Evolutionary conservation across 2,329 filamentous ascomycete species (phyloP), one percentile per base, ranked within the genome.

Genomic region (Pseudocercospora crystallina): DNA sequence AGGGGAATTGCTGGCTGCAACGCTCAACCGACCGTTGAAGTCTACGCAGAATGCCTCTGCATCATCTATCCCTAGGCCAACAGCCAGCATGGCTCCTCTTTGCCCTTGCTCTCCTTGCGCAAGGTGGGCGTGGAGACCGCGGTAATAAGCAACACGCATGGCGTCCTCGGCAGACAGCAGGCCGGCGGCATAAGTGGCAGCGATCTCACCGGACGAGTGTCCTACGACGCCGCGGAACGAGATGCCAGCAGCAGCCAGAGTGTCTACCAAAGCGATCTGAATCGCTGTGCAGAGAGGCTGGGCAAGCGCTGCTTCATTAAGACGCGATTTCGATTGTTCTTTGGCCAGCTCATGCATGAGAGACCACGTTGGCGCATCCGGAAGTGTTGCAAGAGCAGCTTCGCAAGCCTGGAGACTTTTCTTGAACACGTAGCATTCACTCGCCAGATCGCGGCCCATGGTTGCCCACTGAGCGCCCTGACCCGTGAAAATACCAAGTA

Each of bases 241-340:
- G 12, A 69, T 52, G 12, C 57, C 57, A 36, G 56, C 61, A 13
- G 52, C 40, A 4, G 12, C 20, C 1, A 79, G 65, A 0, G 73
- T 58, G 14, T 77, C 69, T 0, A 76, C 66, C 2, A 80, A 57
- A 0, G 69, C 78, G 2, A 83, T 70, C 56, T 83, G 81, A 1
- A 84, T 36, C 0, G 80, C 79, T 0, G 80, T 82, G 43, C 76
- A 81, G 1, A 81, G 60, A 1, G 80, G 77, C 54, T 83, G 80
- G 0, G 76, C 72, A 13, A 80, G 55, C 26, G 60, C 62, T 8
- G 69, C 62, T 38, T 65, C 54, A 15, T 35, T 9, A 17, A 59
- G 37, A 8, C 57, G 54, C 4, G 29, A 65, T 53, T 62, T 48
- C 2, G 3, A 78, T 56, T 0, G 68, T 76, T 5, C 82, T 69